These are phyloP conservation scores for Ceratopteris richardii DNA, from an alignment of 75 land plant genomes.

Conservation along the genomic window DNA sequence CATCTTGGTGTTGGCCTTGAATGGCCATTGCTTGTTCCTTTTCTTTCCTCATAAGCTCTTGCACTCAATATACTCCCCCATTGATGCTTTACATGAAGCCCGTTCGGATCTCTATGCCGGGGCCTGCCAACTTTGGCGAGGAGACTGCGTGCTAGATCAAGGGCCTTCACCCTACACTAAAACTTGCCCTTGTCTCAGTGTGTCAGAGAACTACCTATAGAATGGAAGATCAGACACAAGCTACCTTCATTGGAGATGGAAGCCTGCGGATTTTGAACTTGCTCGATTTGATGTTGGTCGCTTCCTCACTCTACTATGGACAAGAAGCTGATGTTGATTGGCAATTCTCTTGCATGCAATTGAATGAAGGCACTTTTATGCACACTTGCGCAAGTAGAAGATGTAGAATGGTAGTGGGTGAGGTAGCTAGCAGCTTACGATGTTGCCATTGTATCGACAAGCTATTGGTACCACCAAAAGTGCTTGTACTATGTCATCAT, in stretches of 20 bases:
- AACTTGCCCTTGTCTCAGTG: no score
- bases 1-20: no score
- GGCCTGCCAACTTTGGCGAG: no score
- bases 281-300: background rate
- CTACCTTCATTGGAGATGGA: slow-evolving; percentile 39
- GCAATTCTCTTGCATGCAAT: slow-evolving; percentile 67
- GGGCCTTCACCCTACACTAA: no score
- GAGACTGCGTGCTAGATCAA: no score
- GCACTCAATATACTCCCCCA: no score
- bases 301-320: slow-evolving; percentile 32
- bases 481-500: background rate
- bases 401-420: background rate
- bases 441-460: background rate
- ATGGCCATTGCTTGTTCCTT: no score
- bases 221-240: slow-evolving; percentile 34
- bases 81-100: no score
- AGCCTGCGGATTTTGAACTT: slow-evolving; percentile 27
- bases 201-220: slow-evolving; percentile 24
- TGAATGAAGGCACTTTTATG: slow-evolving; percentile 55
- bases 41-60: no score
- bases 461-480: background rate
- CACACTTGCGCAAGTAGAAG: background rate
- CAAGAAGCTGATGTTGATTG: slow-evolving; percentile 61
- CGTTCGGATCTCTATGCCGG: no score
- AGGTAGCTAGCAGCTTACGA: background rate